Evolutionary conservation across 768 basidiomycete species (phyloP).

Genomic region (Daedaleopsis nitida): DNA sequence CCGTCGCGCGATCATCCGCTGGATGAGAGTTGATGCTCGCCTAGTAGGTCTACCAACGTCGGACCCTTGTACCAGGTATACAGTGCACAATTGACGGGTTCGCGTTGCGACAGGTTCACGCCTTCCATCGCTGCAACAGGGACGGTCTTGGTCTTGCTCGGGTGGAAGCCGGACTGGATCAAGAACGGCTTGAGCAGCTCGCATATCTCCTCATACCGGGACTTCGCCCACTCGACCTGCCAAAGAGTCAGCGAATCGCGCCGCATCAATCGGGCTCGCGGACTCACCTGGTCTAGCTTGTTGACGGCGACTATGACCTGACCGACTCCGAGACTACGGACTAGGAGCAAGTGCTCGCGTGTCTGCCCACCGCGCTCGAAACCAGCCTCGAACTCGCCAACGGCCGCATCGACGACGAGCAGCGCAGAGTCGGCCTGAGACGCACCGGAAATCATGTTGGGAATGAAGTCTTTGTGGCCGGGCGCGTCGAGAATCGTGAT

Average conservation of each 20-base stretch:
- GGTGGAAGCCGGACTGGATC: conserved; percentile 81
- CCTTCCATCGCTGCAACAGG: conserved; percentile 92
- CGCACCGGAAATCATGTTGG: conserved; percentile 99
- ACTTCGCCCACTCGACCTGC: conserved; percentile 85
- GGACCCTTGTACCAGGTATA: conserved; percentile 83
- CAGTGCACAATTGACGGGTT: conserved; percentile 49
- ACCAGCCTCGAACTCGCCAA: conserved; percentile 94
- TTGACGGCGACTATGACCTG: conserved; percentile 93
- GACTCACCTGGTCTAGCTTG: conserved; percentile 85
- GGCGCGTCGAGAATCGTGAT: conserved; percentile 97
- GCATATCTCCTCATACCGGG: conserved; percentile 86
- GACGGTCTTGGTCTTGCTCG: conserved; percentile 77
- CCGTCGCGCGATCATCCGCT: background rate
- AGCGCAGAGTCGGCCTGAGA: conserved; percentile 95
- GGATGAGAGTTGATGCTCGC: conserved; percentile 40
- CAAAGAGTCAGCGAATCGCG: background rate
- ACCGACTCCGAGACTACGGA: conserved; percentile 87
- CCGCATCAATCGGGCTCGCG: background rate
- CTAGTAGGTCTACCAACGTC: conserved; percentile 81
- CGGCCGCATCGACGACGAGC: conserved; percentile 87
- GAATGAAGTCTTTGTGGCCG: conserved; percentile 96
- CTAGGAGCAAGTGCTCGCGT: conserved; percentile 89
- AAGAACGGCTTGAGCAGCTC: conserved; percentile 77
- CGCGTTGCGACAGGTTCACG: conserved; percentile 68
- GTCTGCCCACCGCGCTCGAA: conserved; percentile 96